Evolutionary conservation across 129 eudicot genomes (phyloP).

Genomic region (Artemisia annua): DNA sequence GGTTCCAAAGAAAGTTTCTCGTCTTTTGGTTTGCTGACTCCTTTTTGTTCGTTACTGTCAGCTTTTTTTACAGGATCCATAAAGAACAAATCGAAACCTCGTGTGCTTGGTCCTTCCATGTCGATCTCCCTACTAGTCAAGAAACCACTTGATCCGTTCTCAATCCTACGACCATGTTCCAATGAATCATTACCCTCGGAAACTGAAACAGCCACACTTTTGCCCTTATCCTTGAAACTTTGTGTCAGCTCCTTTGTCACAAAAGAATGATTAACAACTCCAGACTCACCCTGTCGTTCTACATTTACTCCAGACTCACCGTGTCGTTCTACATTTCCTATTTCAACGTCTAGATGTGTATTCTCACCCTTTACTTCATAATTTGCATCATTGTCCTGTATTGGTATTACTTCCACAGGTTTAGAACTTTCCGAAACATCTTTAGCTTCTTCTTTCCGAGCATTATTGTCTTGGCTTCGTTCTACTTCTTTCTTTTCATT

Average conservation of each 20-base stretch:
- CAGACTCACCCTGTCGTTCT: constrained; percentile 34
- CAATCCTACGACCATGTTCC: too few species aligned
- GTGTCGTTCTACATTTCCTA: constrained; percentile 26
- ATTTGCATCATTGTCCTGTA: constrained; percentile 33
- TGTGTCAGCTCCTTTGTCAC: constrained; percentile 43
- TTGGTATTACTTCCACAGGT: constrained; percentile 33
- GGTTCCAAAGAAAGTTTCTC: constrained; percentile 65
- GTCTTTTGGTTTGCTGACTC: constrained; percentile 52
- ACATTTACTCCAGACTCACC: constrained; percentile 30
- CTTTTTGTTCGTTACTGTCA: constrained; percentile 41
- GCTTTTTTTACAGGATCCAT: constrained; percentile 62
- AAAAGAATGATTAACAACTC: constrained; percentile 32
- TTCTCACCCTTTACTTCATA: constrained; percentile 47
- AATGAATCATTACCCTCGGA: constrained; percentile 15
- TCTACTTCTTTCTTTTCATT: constrained; percentile 32
- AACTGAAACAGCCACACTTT: constrained; percentile 52
- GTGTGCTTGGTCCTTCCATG: constrained; percentile 70
- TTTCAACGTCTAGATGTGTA: constrained; percentile 20
- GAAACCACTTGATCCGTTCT: constrained; percentile 32
- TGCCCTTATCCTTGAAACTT: constrained; percentile 80
- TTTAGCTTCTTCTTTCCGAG: constrained; percentile 36
- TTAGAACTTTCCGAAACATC: constrained; percentile 24
- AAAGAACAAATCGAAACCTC: constrained; percentile 82
- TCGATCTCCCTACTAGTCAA: constrained; percentile 36
- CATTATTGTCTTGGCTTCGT: constrained; percentile 22